These are phyloP conservation scores for Fusarium longipes DNA, from an alignment of 2,329 filamentous ascomycete genomes.

Conservation along the genomic window DNA sequence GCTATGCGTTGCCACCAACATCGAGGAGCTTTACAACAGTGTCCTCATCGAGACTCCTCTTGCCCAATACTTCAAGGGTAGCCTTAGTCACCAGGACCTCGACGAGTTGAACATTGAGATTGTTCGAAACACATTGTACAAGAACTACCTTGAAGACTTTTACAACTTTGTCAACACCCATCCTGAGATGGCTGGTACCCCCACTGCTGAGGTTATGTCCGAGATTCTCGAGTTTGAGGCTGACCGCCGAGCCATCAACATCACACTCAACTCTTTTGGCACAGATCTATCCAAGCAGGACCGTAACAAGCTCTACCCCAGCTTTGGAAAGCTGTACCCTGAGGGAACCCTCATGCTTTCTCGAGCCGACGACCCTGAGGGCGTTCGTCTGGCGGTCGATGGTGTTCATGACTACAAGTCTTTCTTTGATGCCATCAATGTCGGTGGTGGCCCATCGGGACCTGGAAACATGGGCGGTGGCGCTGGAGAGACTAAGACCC, in stretches of 20 bases:
- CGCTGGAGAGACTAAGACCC: constrained; percentile 84
- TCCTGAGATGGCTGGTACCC: constrained; percentile 85
- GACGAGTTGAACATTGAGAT: constrained; percentile 99
- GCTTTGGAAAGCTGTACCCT: constrained; percentile 89
- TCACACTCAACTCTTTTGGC: constrained; percentile 98
- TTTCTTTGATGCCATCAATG: constrained; percentile 92
- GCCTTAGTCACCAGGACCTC: constrained; percentile 92
- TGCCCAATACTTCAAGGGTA: constrained; percentile 97
- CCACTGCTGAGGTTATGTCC: constrained; percentile 93
- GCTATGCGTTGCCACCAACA: constrained; percentile 96
- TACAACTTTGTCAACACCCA: constrained; percentile 93
- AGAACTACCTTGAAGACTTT: constrained; percentile 99
- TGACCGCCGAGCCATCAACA: constrained; percentile 96
- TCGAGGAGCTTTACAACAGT: constrained; percentile 98
- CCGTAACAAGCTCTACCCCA: constrained; percentile 95
- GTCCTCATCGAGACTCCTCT: constrained; percentile 97
- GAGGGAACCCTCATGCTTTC: constrained; percentile 96
- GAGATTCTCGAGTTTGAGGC: constrained; percentile 98
- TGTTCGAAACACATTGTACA: constrained; percentile 97
- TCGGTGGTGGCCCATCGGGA: constrained; percentile 76
- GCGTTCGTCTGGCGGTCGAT: constrained; percentile 91
- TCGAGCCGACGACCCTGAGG: constrained; percentile 92
- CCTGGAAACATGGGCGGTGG: constrained; percentile 86
- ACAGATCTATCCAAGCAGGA: constrained; percentile 95
- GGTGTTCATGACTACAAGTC: constrained; percentile 92